Evolutionary conservation across 1,139 yeast genomes (phyloP), one percentile per base, ranked within the genome.

Genomic region (Blastobotrys petasosporus): DNA sequence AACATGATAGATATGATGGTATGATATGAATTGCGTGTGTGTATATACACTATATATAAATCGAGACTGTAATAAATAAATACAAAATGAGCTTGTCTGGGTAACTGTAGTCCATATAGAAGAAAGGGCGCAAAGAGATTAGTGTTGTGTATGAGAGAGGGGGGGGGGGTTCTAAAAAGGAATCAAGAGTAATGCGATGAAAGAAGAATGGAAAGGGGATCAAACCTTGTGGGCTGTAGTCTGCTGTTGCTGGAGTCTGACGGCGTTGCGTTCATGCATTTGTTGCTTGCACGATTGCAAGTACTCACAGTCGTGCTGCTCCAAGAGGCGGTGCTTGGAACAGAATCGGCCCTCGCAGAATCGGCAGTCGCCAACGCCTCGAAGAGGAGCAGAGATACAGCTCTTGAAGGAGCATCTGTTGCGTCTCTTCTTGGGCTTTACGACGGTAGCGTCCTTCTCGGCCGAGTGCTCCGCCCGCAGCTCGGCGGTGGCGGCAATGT

Each of bases 341-440:
- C 97, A 87, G 64, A 80, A 87, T 61, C 82, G 84, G 39, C 95
- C 95, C 45, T 80, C 79, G 64, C 96, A 88, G 61, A 82, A 85
- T 48, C 80, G 76, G 65, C 97, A 88, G 64, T 83, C 88, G 35
- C 96, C 96, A 34, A 85, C 94, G 69, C 87, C 84, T 53, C 94
- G 77, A 49, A 86, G 75, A 1, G 92, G 87, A 3, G 78, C 71
- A 12, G 84, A 74, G 30, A 74, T 70, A 65, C 96, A 87, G 38
- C 70, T 64, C 41, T 68, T 68, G 65, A 79, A 79, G 23, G 80
- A 70, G 64, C 95, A 86, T 49, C 75, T 73, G 63, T 75, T 75
- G 66, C 81, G 79, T 67, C 79, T 66, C 61, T 75, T 76, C 57
- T 66, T 70, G 46, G 61, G 55, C 25, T 57, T 50, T 35, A 43